Evolutionary conservation across 805 yeast species (phyloP), one percentile per base, ranked within the genome.

Genomic region (Metschnikowia baotianmanensis): DNA sequence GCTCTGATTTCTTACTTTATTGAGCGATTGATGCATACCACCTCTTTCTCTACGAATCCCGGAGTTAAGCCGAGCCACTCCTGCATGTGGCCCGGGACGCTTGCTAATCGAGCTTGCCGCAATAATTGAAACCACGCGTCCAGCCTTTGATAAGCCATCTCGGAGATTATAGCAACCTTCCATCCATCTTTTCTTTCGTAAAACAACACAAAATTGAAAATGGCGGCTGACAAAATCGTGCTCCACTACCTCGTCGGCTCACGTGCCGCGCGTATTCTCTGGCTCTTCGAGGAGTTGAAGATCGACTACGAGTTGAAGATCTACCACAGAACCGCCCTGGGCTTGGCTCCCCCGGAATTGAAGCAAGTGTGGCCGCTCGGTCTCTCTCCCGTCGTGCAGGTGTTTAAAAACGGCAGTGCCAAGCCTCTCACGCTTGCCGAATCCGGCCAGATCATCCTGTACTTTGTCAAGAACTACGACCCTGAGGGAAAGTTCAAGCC

Each of bases 371-470:
- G 64, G 45, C 72, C 71, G 8, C 57, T 62, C 23, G 72, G 72
- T 3, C 61, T 63, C 48, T 59, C 68, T 1, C 61, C 72, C 3
- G 56, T 66, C 9, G 48, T 51, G 17, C 44, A 47, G 35, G 42
- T 51, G 8, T 41, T 34, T 44, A 47, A 43, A 21, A 32, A 38
- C 6, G 50, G 48, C 19, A n/a, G 32, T 6, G 16, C 38, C 16
- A 29, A 37, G 25, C 49, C 50, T 5, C 25, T 64, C 12, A 53
- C 57, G 36, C 46, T 80, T 27, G 79, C 80, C 18, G 91, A 83
- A 57, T 72, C 81, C 18, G 89, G 84, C 3, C 68, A 67, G 34
- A 81, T 83, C 34, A 54, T 77, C 33, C 73, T 70, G 40, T 77
- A 77, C 51, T 50, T 83, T 30, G 57, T 80, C 32, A 53, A 57